A percentile compares a stretch with the other conserved stretches of the same genome.
Evolutionary conservation across 768 basidiomycete species (phyloP).

Genomic region (Kwoniella bestiolae): DNA sequence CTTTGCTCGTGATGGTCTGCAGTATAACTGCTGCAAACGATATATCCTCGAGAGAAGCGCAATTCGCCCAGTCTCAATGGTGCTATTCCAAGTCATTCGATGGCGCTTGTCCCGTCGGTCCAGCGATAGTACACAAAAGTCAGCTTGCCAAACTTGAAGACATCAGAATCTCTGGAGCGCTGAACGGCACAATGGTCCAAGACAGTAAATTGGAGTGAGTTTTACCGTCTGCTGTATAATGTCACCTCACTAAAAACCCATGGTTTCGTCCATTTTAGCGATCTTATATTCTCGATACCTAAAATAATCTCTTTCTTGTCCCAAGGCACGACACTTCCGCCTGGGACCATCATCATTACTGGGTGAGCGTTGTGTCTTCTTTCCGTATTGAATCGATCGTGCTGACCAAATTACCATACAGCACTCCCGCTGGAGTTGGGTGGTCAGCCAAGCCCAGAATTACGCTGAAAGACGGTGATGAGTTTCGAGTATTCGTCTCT

Average conservation of each 20-base stretch:
- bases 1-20: background rate
- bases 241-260: too few relatives aligned
- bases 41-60: conserved; percentile 80
- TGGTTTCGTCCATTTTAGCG: conserved; percentile 59
- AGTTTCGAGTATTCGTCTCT: conserved; percentile 60
- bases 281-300: conserved; percentile 79
- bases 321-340: conserved; percentile 57
- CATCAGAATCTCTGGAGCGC: conserved; percentile 66
- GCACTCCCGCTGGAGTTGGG: conserved; percentile 74
- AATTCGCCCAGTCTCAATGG: conserved; percentile 83
- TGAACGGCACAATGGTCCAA: conserved; percentile 74
- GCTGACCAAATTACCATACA: conserved; percentile 38
- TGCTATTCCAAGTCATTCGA: conserved; percentile 85
- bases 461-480: conserved; percentile 74
- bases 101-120: conserved; percentile 72
- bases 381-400: background rate
- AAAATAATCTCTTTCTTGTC: conserved; percentile 63
- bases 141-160: conserved; percentile 72
- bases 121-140: conserved; percentile 72
- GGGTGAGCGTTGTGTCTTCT: conserved; percentile 35
- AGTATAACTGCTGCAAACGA: conserved; percentile 61
- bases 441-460: conserved; percentile 70
- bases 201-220: conserved; percentile 78
- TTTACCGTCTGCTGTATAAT: too few relatives aligned
- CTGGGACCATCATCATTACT: conserved; percentile 58